These are phyloP conservation scores for Colletotrichum lupini DNA, from an alignment of 2,329 filamentous ascomycete genomes.

Conservation along the genomic window DNA sequence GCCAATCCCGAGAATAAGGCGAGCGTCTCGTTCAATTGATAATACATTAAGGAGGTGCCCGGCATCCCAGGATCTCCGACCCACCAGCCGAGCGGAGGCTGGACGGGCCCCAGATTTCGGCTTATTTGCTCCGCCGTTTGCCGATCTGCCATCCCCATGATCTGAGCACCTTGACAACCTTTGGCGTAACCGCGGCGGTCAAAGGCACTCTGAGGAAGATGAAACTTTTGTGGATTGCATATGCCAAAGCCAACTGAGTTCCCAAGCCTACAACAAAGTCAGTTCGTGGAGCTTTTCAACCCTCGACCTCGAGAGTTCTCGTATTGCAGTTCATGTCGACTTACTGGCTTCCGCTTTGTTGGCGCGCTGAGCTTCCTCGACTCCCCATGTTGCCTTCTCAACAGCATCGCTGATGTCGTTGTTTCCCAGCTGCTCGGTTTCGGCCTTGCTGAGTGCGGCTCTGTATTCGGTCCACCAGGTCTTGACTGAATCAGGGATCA, in stretches of 20 bases:
- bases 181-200: conserved; percentile 89
- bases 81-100: neutral
- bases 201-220: conserved; percentile 96
- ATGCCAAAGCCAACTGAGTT: conserved; percentile 91
- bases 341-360: conserved; percentile 79
- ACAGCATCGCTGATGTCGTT: conserved; percentile 57
- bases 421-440: conserved; percentile 55
- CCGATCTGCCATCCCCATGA: conserved; percentile 96
- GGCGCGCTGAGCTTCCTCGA: conserved; percentile 70
- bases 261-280: conserved; percentile 60
- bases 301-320: conserved; percentile 6
- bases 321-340: conserved; percentile 50
- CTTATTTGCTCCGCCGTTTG: conserved; percentile 56
- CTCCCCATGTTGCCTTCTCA: conserved; percentile 68
- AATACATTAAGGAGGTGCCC: conserved; percentile 13
- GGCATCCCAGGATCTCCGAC: conserved; percentile 10
- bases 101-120: neutral
- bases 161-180: conserved; percentile 89
- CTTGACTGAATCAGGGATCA: conserved; percentile 71
- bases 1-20: conserved; percentile 16
- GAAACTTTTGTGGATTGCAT: conserved; percentile 97
- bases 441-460: conserved; percentile 57
- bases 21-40: conserved; percentile 18
- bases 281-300: conserved; percentile 34
- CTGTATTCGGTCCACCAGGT: conserved; percentile 62